A percentile compares a stretch with the other conserved stretches of the same genome.
Evolutionary conservation across 73 alveolate species (phyloP).

Genomic region (Tetrahymena malaccensis): DNA sequence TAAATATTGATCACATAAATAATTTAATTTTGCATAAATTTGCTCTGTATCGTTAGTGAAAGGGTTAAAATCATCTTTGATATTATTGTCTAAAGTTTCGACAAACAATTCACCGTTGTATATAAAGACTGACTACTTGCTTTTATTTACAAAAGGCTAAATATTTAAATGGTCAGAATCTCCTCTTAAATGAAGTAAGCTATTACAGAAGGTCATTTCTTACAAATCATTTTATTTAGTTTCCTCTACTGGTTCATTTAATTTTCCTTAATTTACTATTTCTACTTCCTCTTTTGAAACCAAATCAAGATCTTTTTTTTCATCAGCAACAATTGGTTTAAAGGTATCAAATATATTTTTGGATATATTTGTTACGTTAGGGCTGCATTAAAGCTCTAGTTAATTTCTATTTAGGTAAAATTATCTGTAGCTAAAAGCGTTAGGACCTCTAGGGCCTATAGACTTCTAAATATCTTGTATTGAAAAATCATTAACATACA

Average conservation of each 20-base stretch:
- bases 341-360: not conserved
- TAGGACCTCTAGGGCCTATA: not conserved
- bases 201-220: not conserved
- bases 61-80: not conserved
- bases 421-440: not conserved
- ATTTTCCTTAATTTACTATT: not conserved
- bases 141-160: slow-evolving; percentile 43
- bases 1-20: slow-evolving; percentile 32
- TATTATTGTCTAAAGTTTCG: not conserved
- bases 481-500: not conserved
- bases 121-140: slow-evolving; percentile 45
- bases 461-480: not conserved
- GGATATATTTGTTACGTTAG: not conserved
- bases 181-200: slow-evolving; percentile 72
- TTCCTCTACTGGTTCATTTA: not conserved
- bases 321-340: not conserved
- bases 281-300: not conserved
- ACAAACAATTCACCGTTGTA: slow-evolving; percentile 86
- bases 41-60: not conserved
- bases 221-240: not conserved
- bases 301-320: not conserved
- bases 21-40: not conserved
- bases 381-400: not conserved
- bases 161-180: slow-evolving; percentile 20
- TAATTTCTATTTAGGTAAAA: not conserved